A percentile compares a stretch with the other conserved stretches of the same genome.
Evolutionary conservation across 106 monocot genomes (phyloP).

Genomic region (Platanthera guangdongensis): DNA sequence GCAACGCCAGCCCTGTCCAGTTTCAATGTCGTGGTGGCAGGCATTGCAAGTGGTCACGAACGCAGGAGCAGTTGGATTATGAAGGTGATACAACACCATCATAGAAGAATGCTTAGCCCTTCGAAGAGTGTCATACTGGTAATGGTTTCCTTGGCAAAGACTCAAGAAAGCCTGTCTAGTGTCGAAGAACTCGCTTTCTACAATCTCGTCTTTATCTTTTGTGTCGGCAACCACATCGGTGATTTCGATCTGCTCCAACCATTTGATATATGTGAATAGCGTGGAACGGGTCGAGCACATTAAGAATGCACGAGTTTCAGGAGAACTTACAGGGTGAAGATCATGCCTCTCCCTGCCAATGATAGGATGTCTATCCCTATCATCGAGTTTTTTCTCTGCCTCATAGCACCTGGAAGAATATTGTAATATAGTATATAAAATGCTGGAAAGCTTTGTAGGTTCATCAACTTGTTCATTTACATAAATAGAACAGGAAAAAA

Average conservation of each 20-base stretch:
- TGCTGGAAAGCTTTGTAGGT: not conserved
- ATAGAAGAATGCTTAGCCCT: constrained; percentile 98
- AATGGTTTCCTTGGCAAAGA: constrained; percentile 96
- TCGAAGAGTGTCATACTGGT: constrained; percentile 92
- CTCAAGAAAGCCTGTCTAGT: constrained; percentile 91
- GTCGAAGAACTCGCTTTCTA: constrained; percentile 96
- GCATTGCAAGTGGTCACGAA: constrained; percentile 88
- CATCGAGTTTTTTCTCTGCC: constrained; percentile 69
- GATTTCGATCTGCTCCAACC: constrained; percentile 62
- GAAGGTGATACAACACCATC: constrained; percentile 97
- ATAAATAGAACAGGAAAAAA: not conserved
- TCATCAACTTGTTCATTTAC: constrained; percentile 1
- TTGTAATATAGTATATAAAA: not conserved
- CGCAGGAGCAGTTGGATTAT: constrained; percentile 95
- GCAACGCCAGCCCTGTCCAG: constrained; percentile 93
- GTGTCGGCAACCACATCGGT: constrained; percentile 58
- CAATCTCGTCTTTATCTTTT: constrained; percentile 89
- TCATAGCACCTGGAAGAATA: constrained; percentile 58
- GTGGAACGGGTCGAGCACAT: not conserved
- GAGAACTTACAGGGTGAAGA: constrained; percentile 49
- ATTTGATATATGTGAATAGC: not conserved
- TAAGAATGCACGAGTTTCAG: not conserved
- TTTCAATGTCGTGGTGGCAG: constrained; percentile 79
- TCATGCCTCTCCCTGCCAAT: constrained; percentile 65
- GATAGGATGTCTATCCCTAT: constrained; percentile 72